These are phyloP conservation scores for Ophiocordyceps camponoti-leonardi DNA, from an alignment of 2,329 filamentous ascomycete genomes.

Conservation along the genomic window DNA sequence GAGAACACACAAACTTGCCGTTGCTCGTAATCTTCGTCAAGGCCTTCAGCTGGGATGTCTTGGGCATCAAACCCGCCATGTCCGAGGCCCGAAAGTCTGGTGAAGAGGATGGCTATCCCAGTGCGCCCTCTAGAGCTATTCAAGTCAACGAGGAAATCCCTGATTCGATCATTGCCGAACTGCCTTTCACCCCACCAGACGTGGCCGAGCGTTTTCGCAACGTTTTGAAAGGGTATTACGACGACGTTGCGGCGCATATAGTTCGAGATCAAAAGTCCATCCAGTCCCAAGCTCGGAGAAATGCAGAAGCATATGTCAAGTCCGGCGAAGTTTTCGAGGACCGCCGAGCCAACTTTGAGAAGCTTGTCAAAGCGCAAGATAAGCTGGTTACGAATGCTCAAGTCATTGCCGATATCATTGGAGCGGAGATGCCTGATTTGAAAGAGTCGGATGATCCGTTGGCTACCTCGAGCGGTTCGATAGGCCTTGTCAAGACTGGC, in stretches of 20 bases:
- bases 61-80: slow-evolving; percentile 57
- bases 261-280: slow-evolving; percentile 85
- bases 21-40: slow-evolving; percentile 92
- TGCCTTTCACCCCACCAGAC: slow-evolving; percentile 58
- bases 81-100: slow-evolving; percentile 70
- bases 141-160: slow-evolving; percentile 35
- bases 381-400: slow-evolving; percentile 82
- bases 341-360: slow-evolving; percentile 88
- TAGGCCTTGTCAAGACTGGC: slow-evolving; percentile 84
- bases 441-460: slow-evolving; percentile 64
- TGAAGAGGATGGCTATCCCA: slow-evolving; percentile 60
- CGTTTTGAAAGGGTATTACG: slow-evolving; percentile 74
- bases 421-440: slow-evolving; percentile 83
- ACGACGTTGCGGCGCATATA: slow-evolving; percentile 80
- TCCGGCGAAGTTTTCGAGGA: slow-evolving; percentile 98
- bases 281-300: slow-evolving; percentile 71
- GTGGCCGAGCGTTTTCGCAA: slow-evolving; percentile 74
- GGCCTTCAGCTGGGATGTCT: slow-evolving; percentile 85
- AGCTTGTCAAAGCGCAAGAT: slow-evolving; percentile 80
- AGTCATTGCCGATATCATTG: slow-evolving; percentile 72
- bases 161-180: slow-evolving; percentile 34
- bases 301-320: slow-evolving; percentile 95
- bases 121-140: slow-evolving; percentile 15
- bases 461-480: slow-evolving; percentile 51
- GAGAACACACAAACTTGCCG: slow-evolving; percentile 80